Base-by-base conservation (phyloP, 441 rosid genomes). In the Pelargonium fulgidum region DNA sequence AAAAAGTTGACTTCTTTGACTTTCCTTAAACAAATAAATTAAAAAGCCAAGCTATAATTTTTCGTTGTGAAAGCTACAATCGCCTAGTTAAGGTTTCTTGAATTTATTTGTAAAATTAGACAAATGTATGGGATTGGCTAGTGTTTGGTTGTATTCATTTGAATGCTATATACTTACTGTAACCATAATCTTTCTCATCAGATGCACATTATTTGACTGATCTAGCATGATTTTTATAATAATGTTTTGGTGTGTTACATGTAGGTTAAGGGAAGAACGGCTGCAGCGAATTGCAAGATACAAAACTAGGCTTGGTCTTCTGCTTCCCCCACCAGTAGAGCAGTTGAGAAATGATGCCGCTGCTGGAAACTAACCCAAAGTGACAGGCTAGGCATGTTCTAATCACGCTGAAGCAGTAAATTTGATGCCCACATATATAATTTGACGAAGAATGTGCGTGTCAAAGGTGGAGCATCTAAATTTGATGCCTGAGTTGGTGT, bases 301-400 rank as follows among this genome's bases (percentile, higher is more conserved):
- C 87, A 88, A 88, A 81, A 79, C 83, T 44, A 86, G 96, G 81
- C 83, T 92, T 16, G 91, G 89, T 74, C 89, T 87, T 73, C 91
- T 92, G 76, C 88, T 92, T 58, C 98, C 98, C 39, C 93, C 88
- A 11, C 83, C 75, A 33, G 83, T 78, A 64, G 97, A 89, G 71
- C 88, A 90, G 72, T 78, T 83, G 62, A 83, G 78, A 79, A 85
- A 77, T 68, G 92, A 85, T 62, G 67, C 72, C 26, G 77, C 76
- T 19, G 66, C 77, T 56, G 83, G 82, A 62, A 81, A 78, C 80
- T 85, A 80, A 81, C 26, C 36, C 56, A 17, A 10, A 47, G 13
- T 50, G 58, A 13, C 58, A 50, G 13, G 58, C 4, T 65, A 10
- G 68, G 56, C 33, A 7, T 26, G 33, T 26, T 26, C 33, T 26